phyloP scores from a whole-genome alignment of 148 eudicot species.

The Nepenthes mirabilis region DNA sequence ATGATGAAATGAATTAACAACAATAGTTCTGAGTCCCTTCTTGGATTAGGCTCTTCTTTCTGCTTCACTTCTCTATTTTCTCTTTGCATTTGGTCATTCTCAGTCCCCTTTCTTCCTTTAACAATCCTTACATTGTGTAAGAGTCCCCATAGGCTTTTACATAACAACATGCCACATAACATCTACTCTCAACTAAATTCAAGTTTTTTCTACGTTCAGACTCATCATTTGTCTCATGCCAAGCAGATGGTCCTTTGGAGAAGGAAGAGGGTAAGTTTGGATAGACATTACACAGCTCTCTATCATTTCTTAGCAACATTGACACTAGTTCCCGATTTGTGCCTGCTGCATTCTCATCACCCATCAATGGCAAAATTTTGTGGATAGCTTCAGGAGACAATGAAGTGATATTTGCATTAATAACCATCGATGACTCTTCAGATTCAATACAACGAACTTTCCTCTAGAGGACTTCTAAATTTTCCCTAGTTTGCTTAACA shows the following conservation, averaged over 20 bases:
- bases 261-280: slow-evolving; percentile 10
- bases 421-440: slow-evolving; percentile 17
- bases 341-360: slow-evolving; percentile 10
- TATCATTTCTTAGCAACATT: slow-evolving; percentile 12
- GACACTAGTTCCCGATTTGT: slow-evolving; percentile 3
- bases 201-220: slow-evolving; percentile 17
- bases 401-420: slow-evolving; percentile 6
- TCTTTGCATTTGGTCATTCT: slow-evolving; percentile 1
- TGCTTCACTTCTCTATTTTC: slow-evolving; percentile 22
- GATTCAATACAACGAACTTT: slow-evolving; percentile 75
- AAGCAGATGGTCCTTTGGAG: slow-evolving; percentile 20
- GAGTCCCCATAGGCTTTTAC: too few relatives aligned
- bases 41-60: slow-evolving; percentile 9
- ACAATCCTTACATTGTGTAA: too few relatives aligned
- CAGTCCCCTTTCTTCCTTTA: too few relatives aligned
- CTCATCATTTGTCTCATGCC: slow-evolving; percentile 11
- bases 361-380: slow-evolving; percentile 8
- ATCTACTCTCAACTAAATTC: slow-evolving; percentile 29
- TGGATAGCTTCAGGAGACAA: slow-evolving; percentile 15
- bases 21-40: too few relatives aligned
- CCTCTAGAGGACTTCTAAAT: slow-evolving; percentile 49
- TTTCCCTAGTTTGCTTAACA: slow-evolving; percentile 18
- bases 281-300: slow-evolving; percentile 10
- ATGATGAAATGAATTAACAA: too few relatives aligned
- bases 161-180: slow-evolving; percentile 14